Evolutionary conservation across 2,329 filamentous ascomycete species (phyloP).

Genomic region (Aspergillus piperis): DNA sequence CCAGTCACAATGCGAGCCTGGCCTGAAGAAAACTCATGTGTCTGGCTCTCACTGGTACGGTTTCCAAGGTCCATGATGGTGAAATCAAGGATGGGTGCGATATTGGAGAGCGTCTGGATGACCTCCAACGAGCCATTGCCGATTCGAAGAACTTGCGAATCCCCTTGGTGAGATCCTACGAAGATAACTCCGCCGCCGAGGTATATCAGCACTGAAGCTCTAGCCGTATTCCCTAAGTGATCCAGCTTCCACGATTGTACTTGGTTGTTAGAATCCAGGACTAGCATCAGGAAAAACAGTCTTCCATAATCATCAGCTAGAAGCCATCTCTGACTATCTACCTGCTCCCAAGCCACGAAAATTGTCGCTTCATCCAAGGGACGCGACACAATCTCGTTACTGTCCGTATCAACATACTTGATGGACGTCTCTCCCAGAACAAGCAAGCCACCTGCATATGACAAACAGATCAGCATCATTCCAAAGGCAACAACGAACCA

Average conservation of each 20-base stretch:
- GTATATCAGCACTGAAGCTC: constrained; percentile 77
- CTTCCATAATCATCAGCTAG: constrained; percentile 88
- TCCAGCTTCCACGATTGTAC: constrained; percentile 74
- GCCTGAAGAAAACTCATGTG: constrained; percentile 90
- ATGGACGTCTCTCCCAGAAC: constrained; percentile 79
- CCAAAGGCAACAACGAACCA: background rate
- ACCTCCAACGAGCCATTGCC: constrained; percentile 63
- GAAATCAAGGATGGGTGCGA: constrained; percentile 91
- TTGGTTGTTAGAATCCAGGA: constrained; percentile 63
- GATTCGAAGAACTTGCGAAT: constrained; percentile 78
- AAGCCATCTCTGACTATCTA: constrained; percentile 80
- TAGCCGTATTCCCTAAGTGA: constrained; percentile 67
- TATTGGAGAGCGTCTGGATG: constrained; percentile 76
- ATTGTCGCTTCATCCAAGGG: constrained; percentile 73
- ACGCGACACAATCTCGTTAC: constrained; percentile 64
- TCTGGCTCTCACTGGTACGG: constrained; percentile 72
- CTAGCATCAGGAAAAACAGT: constrained; percentile 79
- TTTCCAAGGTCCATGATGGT: constrained; percentile 95
- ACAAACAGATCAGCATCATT: constrained; percentile 33
- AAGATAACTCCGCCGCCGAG: constrained; percentile 70
- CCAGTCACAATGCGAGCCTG: constrained; percentile 92
- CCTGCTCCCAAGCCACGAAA: constrained; percentile 87
- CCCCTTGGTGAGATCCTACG: constrained; percentile 87
- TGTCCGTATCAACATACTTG: constrained; percentile 80
- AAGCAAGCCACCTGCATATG: constrained; percentile 64